Evolutionary conservation across 768 basidiomycete species (phyloP).

Genomic region (Porpolomopsis calyptriformis): DNA sequence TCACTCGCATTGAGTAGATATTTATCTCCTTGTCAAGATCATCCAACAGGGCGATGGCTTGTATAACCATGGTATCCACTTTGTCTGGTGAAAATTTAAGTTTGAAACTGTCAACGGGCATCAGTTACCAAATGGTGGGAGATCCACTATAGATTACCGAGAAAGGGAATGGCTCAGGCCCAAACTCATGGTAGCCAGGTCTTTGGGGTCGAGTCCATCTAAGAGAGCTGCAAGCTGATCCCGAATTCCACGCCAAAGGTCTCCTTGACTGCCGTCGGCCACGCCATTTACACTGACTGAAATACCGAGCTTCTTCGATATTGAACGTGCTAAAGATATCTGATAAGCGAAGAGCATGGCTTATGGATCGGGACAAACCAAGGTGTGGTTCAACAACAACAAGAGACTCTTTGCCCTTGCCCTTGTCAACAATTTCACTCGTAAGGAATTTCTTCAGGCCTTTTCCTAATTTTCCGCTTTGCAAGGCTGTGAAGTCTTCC

Average conservation of each 20-base stretch:
- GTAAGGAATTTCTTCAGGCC: constrained; percentile 88
- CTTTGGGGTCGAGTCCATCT: constrained; percentile 86
- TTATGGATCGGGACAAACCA: constrained; percentile 40
- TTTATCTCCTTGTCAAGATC: constrained; percentile 99
- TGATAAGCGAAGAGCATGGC: background rate
- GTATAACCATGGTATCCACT: constrained; percentile 99
- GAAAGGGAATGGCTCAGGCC: constrained; percentile 96
- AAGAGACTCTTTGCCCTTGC: constrained; percentile 77
- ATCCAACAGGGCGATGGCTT: constrained; percentile 94
- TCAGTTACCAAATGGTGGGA: background rate
- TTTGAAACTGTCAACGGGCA: constrained; percentile 67
- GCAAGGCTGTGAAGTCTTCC: constrained; percentile 89
- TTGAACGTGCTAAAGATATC: constrained; percentile 23
- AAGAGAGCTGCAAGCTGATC: constrained; percentile 77
- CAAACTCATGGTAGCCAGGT: constrained; percentile 93
- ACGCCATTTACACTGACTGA: constrained; percentile 52
- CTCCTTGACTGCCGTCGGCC: constrained; percentile 40
- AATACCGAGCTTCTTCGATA: constrained; percentile 89
- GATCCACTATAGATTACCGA: constrained; percentile 37
- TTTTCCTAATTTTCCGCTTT: constrained; percentile 88
- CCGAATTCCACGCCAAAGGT: constrained; percentile 94
- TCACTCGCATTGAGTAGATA: constrained; percentile 98
- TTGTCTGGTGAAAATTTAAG: constrained; percentile 99
- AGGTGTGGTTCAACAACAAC: constrained; percentile 86
- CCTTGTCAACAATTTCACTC: constrained; percentile 77